Evolutionary conservation across 208 protist species (phyloP), one percentile per base, ranked within the genome.

Genomic region (Crithidia acanthocephali): DNA sequence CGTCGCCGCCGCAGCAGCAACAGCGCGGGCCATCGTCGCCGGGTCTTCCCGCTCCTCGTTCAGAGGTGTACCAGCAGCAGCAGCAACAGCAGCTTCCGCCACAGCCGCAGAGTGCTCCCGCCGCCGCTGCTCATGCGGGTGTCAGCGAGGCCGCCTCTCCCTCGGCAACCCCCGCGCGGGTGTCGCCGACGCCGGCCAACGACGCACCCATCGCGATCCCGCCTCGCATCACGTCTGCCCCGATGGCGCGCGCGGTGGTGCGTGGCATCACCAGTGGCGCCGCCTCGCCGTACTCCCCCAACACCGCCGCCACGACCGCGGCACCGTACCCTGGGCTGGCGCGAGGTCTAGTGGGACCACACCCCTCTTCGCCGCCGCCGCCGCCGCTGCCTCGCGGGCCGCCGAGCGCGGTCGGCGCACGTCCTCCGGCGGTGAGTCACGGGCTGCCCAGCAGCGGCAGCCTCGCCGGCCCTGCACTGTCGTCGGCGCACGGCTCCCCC

Each of bases 211-310:
- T 65, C 3, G 23, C 23, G 48, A 72, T 80, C 16, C 75, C 75
- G 3, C 75, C 75, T 1, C 68, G 75, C 23, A 76, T 80, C 23
- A 68, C 68, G 0, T 80, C 75, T 0, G 75, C 75, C 0, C 75
- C 75, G 0, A 80, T 80, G 75, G 50, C 68, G n/a, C 72, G 72
- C 2, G 22, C 58, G 10, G 22, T 68, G 27, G 65, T 15, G 16
- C 16, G 44, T 15, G 20, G 70, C 16, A 40, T 42, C 7, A 52
- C 52, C 28, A 57, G 25, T 28, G 47, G 35, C 3, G 16, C 20
- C 30, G 22, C 30, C 15, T 37, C 72, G 4, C 23, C 64, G 7
- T 78, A 78, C 62, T 60, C 65, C 0, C 37, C 64, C 33, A 33
- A 16, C 30, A 28, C 33, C 20, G 65, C 65, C 22, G 47, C 56